Conservation (phyloP, 345 rosid species). For the Rhodamnia argentea region DNA sequence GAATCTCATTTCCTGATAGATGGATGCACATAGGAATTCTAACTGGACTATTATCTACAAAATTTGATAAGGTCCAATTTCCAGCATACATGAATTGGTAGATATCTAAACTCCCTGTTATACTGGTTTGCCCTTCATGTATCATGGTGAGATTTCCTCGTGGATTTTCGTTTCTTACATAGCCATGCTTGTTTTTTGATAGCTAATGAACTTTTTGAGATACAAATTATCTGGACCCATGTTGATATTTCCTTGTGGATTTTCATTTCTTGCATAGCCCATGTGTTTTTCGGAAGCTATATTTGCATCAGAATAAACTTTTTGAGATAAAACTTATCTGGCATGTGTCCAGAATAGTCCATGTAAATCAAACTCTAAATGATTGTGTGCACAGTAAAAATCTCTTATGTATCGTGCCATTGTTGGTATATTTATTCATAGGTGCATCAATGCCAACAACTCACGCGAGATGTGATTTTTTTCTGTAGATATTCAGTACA, state of each 20-base stretch:
- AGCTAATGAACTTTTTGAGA: neutral
- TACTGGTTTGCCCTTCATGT: neutral
- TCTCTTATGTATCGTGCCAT: neutral
- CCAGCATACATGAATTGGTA: neutral
- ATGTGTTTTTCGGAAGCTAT: neutral
- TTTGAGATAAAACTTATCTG: neutral
- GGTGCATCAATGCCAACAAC: neutral
- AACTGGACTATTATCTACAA: neutral
- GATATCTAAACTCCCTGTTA: neutral
- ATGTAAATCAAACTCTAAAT: neutral
- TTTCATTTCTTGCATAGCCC: neutral
- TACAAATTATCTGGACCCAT: no score
- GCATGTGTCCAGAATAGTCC: neutral
- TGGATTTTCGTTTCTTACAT: neutral
- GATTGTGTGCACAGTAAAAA: neutral
- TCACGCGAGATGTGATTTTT: neutral
- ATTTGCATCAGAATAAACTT: neutral
- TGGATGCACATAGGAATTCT: neutral
- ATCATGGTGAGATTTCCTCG: neutral
- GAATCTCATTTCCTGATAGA: neutral
- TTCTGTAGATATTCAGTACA: conserved; percentile 53
- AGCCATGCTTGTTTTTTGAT: neutral
- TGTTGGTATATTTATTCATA: neutral
- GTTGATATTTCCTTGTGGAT: neutral
- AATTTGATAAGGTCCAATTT: neutral